A percentile compares a stretch with the other conserved stretches of the same genome.
phyloP scores from a whole-genome alignment of 2,329 filamentous ascomycete genomes.

The Pyrenophora tritici-repentis region DNA sequence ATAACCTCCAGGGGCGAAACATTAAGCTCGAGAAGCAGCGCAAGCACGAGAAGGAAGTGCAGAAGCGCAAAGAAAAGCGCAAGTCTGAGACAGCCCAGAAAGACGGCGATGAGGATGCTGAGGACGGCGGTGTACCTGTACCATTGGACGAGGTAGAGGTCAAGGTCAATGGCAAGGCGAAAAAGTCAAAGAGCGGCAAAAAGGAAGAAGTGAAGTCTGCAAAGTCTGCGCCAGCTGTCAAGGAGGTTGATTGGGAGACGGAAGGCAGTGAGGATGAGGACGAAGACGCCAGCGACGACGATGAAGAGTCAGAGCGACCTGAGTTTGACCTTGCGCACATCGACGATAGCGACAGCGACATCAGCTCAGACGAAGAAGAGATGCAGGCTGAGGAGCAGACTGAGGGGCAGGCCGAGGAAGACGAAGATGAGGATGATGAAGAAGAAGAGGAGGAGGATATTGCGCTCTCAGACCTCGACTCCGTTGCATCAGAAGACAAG shows the following conservation, averaged over 20 bases:
- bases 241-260: constrained; percentile 41
- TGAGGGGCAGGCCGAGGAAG: constrained; percentile 40
- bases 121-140: constrained; percentile 37
- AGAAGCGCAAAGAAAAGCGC: constrained; percentile 15
- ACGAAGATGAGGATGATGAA: constrained; percentile 38
- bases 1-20: constrained; percentile 65
- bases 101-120: constrained; percentile 24
- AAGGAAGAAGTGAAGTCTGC: constrained; percentile 36
- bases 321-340: constrained; percentile 38
- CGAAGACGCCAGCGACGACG: constrained; percentile 43
- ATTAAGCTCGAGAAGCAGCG: constrained; percentile 72
- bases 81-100: constrained; percentile 8
- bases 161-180: constrained; percentile 38
- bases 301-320: constrained; percentile 32
- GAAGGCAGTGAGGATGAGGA: constrained; percentile 47
- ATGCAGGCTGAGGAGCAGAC: constrained; percentile 30
- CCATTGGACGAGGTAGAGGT: constrained; percentile 35
- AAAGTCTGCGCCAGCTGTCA: constrained; percentile 26
- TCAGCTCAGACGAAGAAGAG: constrained; percentile 44
- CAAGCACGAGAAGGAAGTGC: constrained; percentile 18
- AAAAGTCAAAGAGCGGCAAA: constrained; percentile 40
- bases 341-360: constrained; percentile 50
- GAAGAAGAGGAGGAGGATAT: constrained; percentile 69
- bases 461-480: constrained; percentile 83
- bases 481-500: constrained; percentile 76